A percentile compares a stretch with the other conserved stretches of the same genome.
Evolutionary conservation across 2,329 filamentous ascomycete genomes (phyloP).

Genomic region (Colletotrichum karsti): DNA sequence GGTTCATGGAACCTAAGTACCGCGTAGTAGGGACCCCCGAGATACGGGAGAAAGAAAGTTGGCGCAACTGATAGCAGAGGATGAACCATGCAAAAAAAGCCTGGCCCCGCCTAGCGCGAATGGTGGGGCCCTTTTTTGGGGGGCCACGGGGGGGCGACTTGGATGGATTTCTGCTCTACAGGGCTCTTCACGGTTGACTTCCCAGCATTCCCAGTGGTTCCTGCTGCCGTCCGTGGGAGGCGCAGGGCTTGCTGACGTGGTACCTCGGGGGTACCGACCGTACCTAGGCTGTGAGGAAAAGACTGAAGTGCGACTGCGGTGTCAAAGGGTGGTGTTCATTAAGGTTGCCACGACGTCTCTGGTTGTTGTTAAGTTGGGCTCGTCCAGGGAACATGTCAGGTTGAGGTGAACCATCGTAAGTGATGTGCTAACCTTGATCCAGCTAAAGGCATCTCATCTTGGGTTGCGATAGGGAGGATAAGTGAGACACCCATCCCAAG

Average conservation of each 20-base stretch:
- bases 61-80: constrained; percentile 26
- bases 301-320: too few species aligned
- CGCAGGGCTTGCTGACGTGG: constrained; percentile 8
- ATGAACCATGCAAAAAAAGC: constrained; percentile 27
- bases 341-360: constrained; percentile 3
- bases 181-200: neutral
- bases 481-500: constrained; percentile 13
- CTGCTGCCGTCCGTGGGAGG: neutral
- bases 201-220: constrained; percentile 16
- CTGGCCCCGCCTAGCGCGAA: constrained; percentile 18
- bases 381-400: neutral
- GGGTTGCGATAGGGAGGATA: neutral
- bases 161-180: neutral
- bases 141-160: neutral
- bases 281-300: neutral
- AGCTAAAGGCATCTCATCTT: neutral
- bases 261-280: constrained; percentile 14
- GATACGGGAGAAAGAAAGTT: constrained; percentile 21
- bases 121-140: neutral
- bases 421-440: constrained; percentile 6
- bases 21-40: neutral
- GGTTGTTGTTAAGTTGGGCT: neutral
- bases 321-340: neutral
- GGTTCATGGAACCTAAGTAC: constrained; percentile 26
- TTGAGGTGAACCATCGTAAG: neutral